Percentiles rank a stretch among this genome's conserved stretches.
Evolutionary conservation across 805 yeast species (phyloP).

Genomic region (Danielia reshetovae): DNA sequence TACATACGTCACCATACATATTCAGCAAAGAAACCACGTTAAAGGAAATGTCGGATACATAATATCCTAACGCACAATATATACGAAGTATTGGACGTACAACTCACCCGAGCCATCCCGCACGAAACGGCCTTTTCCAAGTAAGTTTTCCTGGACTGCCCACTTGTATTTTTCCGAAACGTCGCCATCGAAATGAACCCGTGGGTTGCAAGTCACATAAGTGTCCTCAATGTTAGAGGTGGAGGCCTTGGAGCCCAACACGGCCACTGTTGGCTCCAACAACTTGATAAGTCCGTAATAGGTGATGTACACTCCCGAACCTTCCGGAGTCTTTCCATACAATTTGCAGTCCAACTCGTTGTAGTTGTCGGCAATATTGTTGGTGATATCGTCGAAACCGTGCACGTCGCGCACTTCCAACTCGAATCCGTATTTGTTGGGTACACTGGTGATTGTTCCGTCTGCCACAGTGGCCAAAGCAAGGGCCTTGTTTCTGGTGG

Average conservation of each 20-base stretch:
- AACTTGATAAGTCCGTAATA: slow-evolving; percentile 49
- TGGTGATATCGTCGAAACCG: slow-evolving; percentile 50
- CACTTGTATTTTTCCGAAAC: slow-evolving; percentile 46
- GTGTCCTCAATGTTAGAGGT: slow-evolving; percentile 41
- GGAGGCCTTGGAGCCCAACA: slow-evolving; percentile 28
- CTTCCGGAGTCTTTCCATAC: slow-evolving; percentile 43
- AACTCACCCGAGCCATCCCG: slow-evolving; percentile 43
- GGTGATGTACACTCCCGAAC: slow-evolving; percentile 37
- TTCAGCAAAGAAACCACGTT: too few relatives aligned
- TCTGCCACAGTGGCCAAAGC: slow-evolving; percentile 20
- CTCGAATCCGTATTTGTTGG: slow-evolving; percentile 29
- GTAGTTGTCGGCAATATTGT: slow-evolving; percentile 22
- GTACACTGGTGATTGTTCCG: slow-evolving; percentile 29
- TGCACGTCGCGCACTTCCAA: slow-evolving; percentile 22
- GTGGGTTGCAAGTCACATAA: slow-evolving; percentile 48
- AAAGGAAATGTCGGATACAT: too few relatives aligned
- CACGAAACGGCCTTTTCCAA: slow-evolving; percentile 59
- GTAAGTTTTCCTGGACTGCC: slow-evolving; percentile 45
- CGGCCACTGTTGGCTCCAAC: slow-evolving; percentile 31
- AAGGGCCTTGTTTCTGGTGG: slow-evolving; percentile 16
- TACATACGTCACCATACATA: too few relatives aligned
- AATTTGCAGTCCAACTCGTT: slow-evolving; percentile 47
- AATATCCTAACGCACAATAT: slow-evolving; percentile 24
- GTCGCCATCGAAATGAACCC: slow-evolving; percentile 37
- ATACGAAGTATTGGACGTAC: slow-evolving; percentile 54